phyloP scores from a whole-genome alignment of 2,329 filamentous ascomycete species.

The Emergomyces africanus region DNA sequence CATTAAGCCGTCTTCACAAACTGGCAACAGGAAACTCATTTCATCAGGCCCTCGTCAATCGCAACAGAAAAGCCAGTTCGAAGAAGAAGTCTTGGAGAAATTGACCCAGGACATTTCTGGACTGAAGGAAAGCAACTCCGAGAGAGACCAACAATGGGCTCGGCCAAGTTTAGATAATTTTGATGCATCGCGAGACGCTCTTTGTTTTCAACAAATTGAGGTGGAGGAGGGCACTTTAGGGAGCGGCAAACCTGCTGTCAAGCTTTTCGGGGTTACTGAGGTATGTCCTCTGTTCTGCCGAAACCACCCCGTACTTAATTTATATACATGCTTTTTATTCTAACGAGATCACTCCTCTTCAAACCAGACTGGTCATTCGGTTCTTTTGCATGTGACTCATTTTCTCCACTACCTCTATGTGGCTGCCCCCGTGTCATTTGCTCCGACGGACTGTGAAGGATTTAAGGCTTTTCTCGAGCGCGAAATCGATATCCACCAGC shows the following conservation, averaged over 20 bases:
- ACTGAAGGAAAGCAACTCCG: conserved; percentile 72
- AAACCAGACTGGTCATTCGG: conserved; percentile 61
- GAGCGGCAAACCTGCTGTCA: conserved; percentile 65
- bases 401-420: conserved; percentile 97
- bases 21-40: conserved; percentile 39
- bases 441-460: conserved; percentile 59
- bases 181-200: conserved; percentile 49
- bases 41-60: conserved; percentile 42
- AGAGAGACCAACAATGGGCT: conserved; percentile 90
- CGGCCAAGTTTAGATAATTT: conserved; percentile 50
- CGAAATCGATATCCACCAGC: conserved; percentile 59
- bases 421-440: conserved; percentile 72
- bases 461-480: conserved; percentile 74
- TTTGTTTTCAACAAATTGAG: conserved; percentile 95
- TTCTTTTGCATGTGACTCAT: conserved; percentile 85
- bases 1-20: conserved; percentile 49
- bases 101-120: conserved; percentile 85
- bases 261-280: conserved; percentile 87
- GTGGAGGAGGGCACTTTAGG: conserved; percentile 75
- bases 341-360: conserved; percentile 7
- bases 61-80: conserved; percentile 81
- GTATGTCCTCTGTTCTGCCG: conserved; percentile 25
- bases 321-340: neutral
- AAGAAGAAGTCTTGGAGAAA: conserved; percentile 88
- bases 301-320: too few species aligned